A percentile compares a stretch with the other conserved stretches of the same genome.
phyloP scores from a whole-genome alignment of 139 green algal genomes.

The Gonium pectorale region DNA sequence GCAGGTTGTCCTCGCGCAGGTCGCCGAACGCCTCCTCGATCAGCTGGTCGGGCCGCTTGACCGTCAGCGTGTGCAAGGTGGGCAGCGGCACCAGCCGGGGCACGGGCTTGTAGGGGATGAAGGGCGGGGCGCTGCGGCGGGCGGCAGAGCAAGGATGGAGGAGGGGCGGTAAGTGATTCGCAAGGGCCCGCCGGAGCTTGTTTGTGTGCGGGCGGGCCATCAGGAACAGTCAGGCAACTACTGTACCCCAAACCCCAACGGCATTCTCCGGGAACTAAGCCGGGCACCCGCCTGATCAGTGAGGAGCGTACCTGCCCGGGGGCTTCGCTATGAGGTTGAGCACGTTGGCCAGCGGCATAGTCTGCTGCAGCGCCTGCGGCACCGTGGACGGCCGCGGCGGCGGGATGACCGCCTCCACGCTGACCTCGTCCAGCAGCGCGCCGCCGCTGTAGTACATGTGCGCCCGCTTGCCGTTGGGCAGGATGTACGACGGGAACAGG shows the following conservation, averaged over 20 bases:
- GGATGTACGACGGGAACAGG: constrained; percentile 74
- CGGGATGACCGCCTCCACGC: constrained; percentile 61
- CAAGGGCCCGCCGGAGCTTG: too few relatives aligned
- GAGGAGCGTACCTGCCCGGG: constrained; percentile 58
- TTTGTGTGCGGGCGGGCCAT: too few relatives aligned
- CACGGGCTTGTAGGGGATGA: constrained; percentile 80
- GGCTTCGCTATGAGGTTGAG: constrained; percentile 76
- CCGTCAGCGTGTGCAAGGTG: constrained; percentile 68
- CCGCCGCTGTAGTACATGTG: constrained; percentile 82
- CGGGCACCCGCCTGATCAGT: too few relatives aligned
- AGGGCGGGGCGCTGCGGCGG: constrained; percentile 63
- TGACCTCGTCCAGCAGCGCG: constrained; percentile 72
- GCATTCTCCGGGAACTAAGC: too few relatives aligned
- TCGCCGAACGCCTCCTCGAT: constrained; percentile 68
- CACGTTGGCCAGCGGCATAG: constrained; percentile 79
- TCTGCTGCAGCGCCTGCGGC: constrained; percentile 80
- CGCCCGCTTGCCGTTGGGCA: constrained; percentile 79
- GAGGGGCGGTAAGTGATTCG: neutral
- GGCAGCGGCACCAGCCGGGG: constrained; percentile 80
- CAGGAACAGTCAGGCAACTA: too few relatives aligned
- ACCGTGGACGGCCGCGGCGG: constrained; percentile 70
- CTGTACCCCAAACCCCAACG: too few relatives aligned
- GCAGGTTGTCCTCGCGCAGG: constrained; percentile 78
- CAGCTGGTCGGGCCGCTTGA: constrained; percentile 65
- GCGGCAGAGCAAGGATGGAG: neutral